Base-by-base conservation (phyloP, 768 basidiomycete genomes). In the Obba rivulosa region DNA sequence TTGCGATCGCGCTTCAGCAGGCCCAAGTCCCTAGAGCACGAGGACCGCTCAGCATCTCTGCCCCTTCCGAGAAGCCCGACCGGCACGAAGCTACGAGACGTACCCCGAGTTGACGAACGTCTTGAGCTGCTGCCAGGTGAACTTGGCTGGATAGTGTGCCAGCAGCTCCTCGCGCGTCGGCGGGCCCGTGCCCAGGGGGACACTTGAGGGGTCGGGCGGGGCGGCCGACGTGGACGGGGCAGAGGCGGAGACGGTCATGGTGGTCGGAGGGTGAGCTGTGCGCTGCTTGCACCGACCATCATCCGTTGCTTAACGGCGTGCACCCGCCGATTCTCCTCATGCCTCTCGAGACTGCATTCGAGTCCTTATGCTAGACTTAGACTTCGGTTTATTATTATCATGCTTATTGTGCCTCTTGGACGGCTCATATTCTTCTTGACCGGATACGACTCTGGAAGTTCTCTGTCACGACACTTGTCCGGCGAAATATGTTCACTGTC, bases 71-170 rank as follows among this genome's bases (percentile, higher is more conserved):
- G 13, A 21, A 35, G 35, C 17, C 41, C 8, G 5, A 20, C 21
- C 8, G 18, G 28, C 25, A 14, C 21, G 28, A 2, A 1, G 21
- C 9, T 35, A 25, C 34, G 8, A 25, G 22, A 48, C 71, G 37
- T 62, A 86, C 86, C 87, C 87, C 48, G 87, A 86, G 60, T 83
- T 86, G 42, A 91, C 73, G 53, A 91, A 89, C 3, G 79, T 75
- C 67, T 82, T 89, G 22, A 91, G 67, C 60, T 91, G 80, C 8
- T 64, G 53, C 85, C 86, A 91, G 0, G 87, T 85, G 55, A 88
- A 88, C 53, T 77, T 80, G 4, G 83, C 73, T 13, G 87, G 87
- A 59, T 91, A 91, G 59, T 87, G 67, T 1, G 66, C 72, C 8
- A 79, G 62, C 5, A 91, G 65, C 55, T 91, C 88, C 44, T 81